Base-by-base conservation (phyloP, 2,329 filamentous ascomycete genomes). In the Colletotrichum musicola region DNA sequence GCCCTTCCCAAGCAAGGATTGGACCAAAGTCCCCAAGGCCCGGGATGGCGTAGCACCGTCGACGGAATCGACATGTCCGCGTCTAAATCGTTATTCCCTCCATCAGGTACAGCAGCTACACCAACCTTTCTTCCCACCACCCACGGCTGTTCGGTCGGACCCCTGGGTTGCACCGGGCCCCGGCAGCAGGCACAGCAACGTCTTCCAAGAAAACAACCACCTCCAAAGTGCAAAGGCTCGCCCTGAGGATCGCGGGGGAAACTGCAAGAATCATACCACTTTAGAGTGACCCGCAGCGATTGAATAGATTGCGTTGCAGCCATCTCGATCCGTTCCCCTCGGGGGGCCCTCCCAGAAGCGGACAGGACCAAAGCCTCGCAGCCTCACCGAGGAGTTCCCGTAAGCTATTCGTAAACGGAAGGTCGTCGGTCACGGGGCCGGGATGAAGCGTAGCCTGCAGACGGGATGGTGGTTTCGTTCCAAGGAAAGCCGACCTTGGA, bases 271-370 rank as follows among this genome's bases (percentile, higher is more conserved):
- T 60, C 49, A 68, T 49, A 68, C 62, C 65, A 68, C 49, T 61
- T 59, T 40, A 13, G 38, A 58, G 22, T 38, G 35, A 38, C 49
- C 38, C 20, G 12, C 50, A 27, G 49, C 55, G 42, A 50, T 65
- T 68, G 62, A 56, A 51, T 65, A 68, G 50, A 68, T 68, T 68
- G 62, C 62, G 40, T 56, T 55, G 65, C 62, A 68, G 55, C 65
- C 65, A 65, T 42, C 54, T 65, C 55, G 65, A 65, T 64, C 62
- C 55, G 49, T 42, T 20, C 30, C 55, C 16, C 13, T 25, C 38
- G 25, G 47, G 49, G 18, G 22, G n/a, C 4, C 22, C 22, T 56
- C 22, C 49, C 27, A 12, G 10, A 13, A 38, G 58, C 9, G 46
- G 47, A 13, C 18, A 18, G 25, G 20, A 13, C 18, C 27, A 61